Conservation (phyloP, 257 asterid genomes). For the Solanum tarijense region DNA sequence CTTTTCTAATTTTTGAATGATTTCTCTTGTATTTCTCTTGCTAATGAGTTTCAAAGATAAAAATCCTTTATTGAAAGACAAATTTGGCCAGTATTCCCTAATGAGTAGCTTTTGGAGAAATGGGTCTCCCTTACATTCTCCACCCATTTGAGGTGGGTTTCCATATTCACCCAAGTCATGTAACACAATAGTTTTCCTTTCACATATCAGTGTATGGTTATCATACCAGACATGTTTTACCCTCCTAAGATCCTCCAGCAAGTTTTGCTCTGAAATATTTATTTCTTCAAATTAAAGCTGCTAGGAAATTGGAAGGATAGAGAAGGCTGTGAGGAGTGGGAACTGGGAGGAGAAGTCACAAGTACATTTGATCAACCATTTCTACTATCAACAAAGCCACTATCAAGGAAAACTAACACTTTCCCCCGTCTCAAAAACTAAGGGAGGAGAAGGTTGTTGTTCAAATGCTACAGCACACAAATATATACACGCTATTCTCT, state of each 20-base stretch:
- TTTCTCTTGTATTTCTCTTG: neutral
- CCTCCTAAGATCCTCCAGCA: neutral
- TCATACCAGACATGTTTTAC: neutral
- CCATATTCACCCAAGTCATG: neutral
- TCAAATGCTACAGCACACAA: neutral
- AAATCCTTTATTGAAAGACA: neutral
- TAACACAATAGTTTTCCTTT: neutral
- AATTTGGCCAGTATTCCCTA: neutral
- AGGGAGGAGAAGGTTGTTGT: neutral
- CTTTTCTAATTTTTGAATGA: neutral
- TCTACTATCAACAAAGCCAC: neutral
- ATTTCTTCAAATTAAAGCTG: neutral
- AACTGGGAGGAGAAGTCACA: neutral
- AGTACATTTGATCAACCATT: neutral
- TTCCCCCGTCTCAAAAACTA: neutral
- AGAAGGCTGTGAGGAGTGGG: neutral
- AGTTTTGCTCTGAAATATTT: neutral
- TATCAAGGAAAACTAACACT: neutral
- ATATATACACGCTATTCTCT: neutral
- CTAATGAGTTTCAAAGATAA: neutral
- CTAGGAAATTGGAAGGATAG: neutral
- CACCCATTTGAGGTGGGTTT: neutral
- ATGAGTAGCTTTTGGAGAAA: neutral
- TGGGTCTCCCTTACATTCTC: neutral
- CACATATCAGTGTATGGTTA: neutral